Evolutionary conservation across 176 grass and related monocot species (phyloP).

Genomic region (Triticum dicoccoides): DNA sequence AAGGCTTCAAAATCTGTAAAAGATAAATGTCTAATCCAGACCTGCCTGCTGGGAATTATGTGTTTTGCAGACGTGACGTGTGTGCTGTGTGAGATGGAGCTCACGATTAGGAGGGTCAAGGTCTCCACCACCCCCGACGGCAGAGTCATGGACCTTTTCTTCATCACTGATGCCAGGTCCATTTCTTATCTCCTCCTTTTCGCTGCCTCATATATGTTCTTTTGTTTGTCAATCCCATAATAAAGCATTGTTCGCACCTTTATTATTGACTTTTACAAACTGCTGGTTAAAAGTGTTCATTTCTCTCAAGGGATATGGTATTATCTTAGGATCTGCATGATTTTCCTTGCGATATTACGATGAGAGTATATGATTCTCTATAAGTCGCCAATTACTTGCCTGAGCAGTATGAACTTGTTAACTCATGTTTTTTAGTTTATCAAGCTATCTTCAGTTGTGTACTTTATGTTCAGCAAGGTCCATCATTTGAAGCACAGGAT

Average conservation of each 20-base stretch:
- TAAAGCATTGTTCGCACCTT: no score
- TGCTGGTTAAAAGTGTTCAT: no score
- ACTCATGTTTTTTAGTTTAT: background rate
- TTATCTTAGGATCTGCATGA: background rate
- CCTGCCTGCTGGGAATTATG: conserved; percentile 22
- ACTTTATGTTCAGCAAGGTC: background rate
- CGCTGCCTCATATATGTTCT: background rate
- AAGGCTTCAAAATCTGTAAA: background rate
- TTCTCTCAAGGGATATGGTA: no score
- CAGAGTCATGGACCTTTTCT: conserved; percentile 76
- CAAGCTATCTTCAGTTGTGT: background rate
- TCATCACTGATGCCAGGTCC: conserved; percentile 74
- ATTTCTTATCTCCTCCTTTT: conserved; percentile 20
- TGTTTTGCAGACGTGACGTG: conserved; percentile 64
- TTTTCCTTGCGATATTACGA: background rate
- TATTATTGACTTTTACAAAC: no score
- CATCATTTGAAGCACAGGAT: background rate
- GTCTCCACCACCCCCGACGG: conserved; percentile 87
- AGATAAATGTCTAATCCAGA: background rate
- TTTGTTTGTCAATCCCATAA: background rate
- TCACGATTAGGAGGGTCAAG: conserved; percentile 80
- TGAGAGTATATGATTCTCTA: background rate
- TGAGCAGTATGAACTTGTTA: background rate
- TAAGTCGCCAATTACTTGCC: background rate
- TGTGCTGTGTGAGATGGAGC: conserved; percentile 61